Base-by-base conservation (phyloP, 2,329 filamentous ascomycete species). In the Penicillium sp. region DNA sequence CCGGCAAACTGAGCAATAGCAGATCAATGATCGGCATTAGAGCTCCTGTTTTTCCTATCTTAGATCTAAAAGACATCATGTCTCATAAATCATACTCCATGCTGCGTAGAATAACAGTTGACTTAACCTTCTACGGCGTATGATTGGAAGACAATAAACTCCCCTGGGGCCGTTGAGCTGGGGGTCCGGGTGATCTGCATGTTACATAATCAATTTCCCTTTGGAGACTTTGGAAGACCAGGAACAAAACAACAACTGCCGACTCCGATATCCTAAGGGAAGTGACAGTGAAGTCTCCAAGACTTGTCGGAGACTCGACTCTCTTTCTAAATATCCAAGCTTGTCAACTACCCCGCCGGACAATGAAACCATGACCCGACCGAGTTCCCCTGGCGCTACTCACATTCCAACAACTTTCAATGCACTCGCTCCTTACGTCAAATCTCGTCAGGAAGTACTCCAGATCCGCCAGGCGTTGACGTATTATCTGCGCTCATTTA, bases 381-480 rank as follows among this genome's bases (percentile, higher is more conserved):
- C 50, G 39, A 49, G 35, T 52, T 41, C 49, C 50, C 31, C 42
- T 43, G 48, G 36, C 40, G 43, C 51, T 54, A 49, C 52, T 53
- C 47, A 67, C 63, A 65, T 70, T 60, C 68, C 68, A 43, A 50
- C 58, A 40, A 66, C 69, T 51, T 64, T 63, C 42, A 65, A 62
- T 53, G 66, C 62, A 14, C 60, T 73, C 25, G 56, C 61, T 55
- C 70, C 69, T 56, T 73, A 72, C 60, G 56, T 72, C 58, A 70
- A 65, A 49, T 59, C 59, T 43, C 65, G 67, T 34, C 67, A 71
- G 53, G 71, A 72, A 54, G 62, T 63, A 36, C 64, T 72, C 36
- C 64, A 58, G 22, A 72, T 73, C 39, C 69, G 71, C 53, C 69
- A 71, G 51, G 65, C 60, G 4, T 54, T 73, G 57, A 72, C 71